Evolutionary conservation across 495 filamentous ascomycete species (phyloP).

Genomic region (Penicillium antarcticum): DNA sequence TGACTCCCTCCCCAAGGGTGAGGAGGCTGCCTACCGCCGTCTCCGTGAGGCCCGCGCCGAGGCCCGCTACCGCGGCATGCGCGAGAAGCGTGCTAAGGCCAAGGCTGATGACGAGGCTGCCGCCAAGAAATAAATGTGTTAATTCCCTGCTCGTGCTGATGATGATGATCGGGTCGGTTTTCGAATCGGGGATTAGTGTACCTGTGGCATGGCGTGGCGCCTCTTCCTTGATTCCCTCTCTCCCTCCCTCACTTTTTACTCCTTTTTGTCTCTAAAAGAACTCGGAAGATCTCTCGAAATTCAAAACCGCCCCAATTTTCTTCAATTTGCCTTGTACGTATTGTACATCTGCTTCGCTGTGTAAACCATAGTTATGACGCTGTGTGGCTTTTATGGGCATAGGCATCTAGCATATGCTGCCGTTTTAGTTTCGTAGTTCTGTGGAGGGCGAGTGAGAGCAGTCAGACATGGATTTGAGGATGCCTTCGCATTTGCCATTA

Average conservation of each 20-base stretch:
- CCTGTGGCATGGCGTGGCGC: conserved; percentile 42
- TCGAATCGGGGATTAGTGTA: conserved; percentile 40
- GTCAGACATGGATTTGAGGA: too few relatives aligned
- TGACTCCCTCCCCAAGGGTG: conserved; percentile 68
- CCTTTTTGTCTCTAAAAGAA: conserved; percentile 40
- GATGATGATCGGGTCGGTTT: conserved; percentile 49
- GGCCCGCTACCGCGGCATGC: conserved; percentile 72
- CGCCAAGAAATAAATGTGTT: conserved; percentile 81
- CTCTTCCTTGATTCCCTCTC: conserved; percentile 32
- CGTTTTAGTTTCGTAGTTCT: too few relatives aligned
- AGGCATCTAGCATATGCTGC: too few relatives aligned
- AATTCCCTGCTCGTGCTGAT: conserved; percentile 45
- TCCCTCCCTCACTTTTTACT: conserved; percentile 17
- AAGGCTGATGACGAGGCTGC: conserved; percentile 87
- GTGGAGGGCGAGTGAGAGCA: too few relatives aligned
- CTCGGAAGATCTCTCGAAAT: conserved; percentile 44
- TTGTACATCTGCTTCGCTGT: background rate
- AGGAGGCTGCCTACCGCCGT: conserved; percentile 80
- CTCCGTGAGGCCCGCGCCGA: conserved; percentile 85
- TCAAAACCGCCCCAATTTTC: conserved; percentile 37
- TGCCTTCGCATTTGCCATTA: too few relatives aligned
- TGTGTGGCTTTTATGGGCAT: background rate
- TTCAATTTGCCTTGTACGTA: conserved; percentile 5
- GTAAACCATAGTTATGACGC: background rate
- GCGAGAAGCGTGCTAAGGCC: conserved; percentile 90